Evolutionary conservation across 2,329 filamentous ascomycete species (phyloP).

Genomic region (Arachnomyces sp.): DNA sequence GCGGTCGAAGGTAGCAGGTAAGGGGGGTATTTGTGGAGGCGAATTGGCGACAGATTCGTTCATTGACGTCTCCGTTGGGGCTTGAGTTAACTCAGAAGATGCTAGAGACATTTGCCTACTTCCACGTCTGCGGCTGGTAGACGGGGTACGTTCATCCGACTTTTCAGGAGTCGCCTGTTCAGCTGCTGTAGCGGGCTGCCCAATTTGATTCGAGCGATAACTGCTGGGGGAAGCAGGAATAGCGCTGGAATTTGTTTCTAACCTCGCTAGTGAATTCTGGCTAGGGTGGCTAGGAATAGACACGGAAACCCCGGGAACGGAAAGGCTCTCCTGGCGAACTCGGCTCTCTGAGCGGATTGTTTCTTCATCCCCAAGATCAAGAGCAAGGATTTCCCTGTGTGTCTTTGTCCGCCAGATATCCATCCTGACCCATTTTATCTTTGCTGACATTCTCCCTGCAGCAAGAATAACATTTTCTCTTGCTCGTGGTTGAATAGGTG

Average conservation of each 20-base stretch:
- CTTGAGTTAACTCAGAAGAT: constrained; percentile 23
- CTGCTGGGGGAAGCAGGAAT: constrained; percentile 16
- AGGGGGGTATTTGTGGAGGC: constrained; percentile 16
- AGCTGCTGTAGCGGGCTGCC: constrained; percentile 8
- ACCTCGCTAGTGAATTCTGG: constrained; percentile 6
- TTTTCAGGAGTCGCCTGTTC: constrained; percentile 8
- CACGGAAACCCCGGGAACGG: constrained; percentile 7
- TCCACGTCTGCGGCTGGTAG: constrained; percentile 22
- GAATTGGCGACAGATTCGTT: constrained; percentile 22
- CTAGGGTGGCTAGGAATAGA: constrained; percentile 18
- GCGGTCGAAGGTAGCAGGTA: constrained; percentile 24
- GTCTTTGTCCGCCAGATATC: constrained; percentile 90
- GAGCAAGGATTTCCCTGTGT: constrained; percentile 76
- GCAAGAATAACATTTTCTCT: constrained; percentile 79
- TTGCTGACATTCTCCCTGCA: constrained; percentile 75
- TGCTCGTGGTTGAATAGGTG: constrained; percentile 84
- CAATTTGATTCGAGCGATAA: constrained; percentile 14
- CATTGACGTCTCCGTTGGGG: constrained; percentile 22
- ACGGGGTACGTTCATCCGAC: constrained; percentile 15
- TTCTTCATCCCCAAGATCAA: constrained; percentile 76
- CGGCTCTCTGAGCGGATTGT: constrained; percentile 7
- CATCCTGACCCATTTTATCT: constrained; percentile 87
- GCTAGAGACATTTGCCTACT: constrained; percentile 26
- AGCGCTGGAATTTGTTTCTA: constrained; percentile 17
- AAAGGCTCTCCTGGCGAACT: constrained; percentile 13